A percentile compares a stretch with the other conserved stretches of the same genome.
Evolutionary conservation across 192 early-diverging fungal species (phyloP).

Genomic region (Coemansia sp.): DNA sequence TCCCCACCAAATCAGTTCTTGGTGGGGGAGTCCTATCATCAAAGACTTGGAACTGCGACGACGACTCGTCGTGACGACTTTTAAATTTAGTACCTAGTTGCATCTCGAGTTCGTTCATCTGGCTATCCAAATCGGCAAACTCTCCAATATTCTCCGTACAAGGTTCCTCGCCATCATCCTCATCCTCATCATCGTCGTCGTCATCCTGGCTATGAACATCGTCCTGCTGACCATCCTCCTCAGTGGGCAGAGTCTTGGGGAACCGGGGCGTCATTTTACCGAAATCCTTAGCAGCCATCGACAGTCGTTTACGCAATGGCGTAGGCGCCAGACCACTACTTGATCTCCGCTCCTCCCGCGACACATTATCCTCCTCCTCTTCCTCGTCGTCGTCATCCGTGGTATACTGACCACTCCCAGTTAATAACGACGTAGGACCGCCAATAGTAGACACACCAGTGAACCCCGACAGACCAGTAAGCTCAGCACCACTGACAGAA

Average conservation of each 20-base stretch:
- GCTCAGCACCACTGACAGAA: constrained; percentile 37
- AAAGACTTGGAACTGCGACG: background rate
- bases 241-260: constrained; percentile 13
- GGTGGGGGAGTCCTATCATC: background rate
- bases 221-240: constrained; percentile 1
- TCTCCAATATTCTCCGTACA: constrained; percentile 53
- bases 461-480: constrained; percentile 32
- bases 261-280: constrained; percentile 43
- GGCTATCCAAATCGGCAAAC: constrained; percentile 42
- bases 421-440: constrained; percentile 13
- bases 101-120: constrained; percentile 52
- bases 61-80: background rate
- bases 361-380: constrained; percentile 2
- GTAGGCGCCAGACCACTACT: constrained; percentile 17
- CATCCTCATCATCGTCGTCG: constrained; percentile 30
- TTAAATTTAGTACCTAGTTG: constrained; percentile 21
- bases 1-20: background rate
- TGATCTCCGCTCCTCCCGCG: background rate
- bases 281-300: constrained; percentile 46
- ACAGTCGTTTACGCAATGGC: constrained; percentile 47
- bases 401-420: background rate
- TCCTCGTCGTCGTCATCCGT: constrained; percentile 16
- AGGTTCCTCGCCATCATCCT: constrained; percentile 44
- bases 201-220: background rate
- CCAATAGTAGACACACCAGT: constrained; percentile 45